phyloP scores from a whole-genome alignment of 352 stramenopile species.

The Pythium scleroteichum region DNA sequence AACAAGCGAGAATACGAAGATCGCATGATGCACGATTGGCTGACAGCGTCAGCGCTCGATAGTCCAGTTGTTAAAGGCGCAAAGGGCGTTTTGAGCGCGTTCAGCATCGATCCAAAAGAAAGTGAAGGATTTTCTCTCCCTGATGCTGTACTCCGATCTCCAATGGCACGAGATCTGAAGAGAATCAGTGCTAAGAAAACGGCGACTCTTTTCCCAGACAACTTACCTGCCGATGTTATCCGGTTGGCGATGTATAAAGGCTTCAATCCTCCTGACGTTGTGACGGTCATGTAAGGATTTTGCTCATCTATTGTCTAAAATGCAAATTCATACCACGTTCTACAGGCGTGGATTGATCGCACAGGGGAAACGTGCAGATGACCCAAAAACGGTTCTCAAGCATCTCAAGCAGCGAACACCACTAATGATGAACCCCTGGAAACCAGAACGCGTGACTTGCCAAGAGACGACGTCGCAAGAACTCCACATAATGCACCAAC shows the following conservation, averaged over 20 bases:
- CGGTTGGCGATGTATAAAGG: conserved; percentile 53
- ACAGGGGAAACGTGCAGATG: conserved; percentile 41
- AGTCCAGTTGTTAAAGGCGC: conserved; percentile 47
- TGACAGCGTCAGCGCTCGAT: conserved; percentile 49
- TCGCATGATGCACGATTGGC: conserved; percentile 67
- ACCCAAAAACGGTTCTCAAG: conserved; percentile 41
- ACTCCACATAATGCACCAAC: background rate
- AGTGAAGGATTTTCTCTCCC: conserved; percentile 13
- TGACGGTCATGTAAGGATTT: conserved; percentile 51
- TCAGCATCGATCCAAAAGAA: background rate
- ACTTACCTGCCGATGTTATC: conserved; percentile 51
- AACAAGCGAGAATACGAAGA: conserved; percentile 52
- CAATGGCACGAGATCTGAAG: conserved; percentile 45
- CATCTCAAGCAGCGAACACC: conserved; percentile 44
- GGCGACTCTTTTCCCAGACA: conserved; percentile 45
- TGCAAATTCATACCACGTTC: background rate
- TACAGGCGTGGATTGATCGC: conserved; percentile 53
- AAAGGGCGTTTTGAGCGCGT: conserved; percentile 31
- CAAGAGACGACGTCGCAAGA: conserved; percentile 9
- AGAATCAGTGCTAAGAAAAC: conserved; percentile 41
- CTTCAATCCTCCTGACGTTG: conserved; percentile 44
- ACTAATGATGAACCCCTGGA: conserved; percentile 61
- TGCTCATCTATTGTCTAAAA: background rate
- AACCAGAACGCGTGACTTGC: conserved; percentile 37
- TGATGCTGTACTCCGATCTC: conserved; percentile 31